These are phyloP conservation scores for Chloromonas sp. DNA, from an alignment of 163 green algal species.

Conservation along the genomic window DNA sequence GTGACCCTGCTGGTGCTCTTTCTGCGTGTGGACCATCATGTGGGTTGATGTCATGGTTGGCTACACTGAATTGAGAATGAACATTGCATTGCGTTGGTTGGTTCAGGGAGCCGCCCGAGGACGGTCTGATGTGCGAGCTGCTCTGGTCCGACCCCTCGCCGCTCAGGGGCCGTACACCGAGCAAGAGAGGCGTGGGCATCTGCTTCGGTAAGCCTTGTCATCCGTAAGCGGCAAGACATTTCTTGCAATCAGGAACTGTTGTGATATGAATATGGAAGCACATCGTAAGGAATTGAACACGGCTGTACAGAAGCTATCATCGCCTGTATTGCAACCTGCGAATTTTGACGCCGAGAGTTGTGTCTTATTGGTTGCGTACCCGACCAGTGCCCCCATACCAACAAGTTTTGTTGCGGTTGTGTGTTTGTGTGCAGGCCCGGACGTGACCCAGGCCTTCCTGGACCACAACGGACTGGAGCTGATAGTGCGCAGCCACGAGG, in stretches of 20 bases:
- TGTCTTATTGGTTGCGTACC: background rate
- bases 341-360: background rate
- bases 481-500: slow-evolving; percentile 83
- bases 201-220: slow-evolving; percentile 53
- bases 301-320: background rate
- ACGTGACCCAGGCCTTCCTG: slow-evolving; percentile 87
- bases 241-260: background rate
- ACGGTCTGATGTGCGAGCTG: slow-evolving; percentile 94
- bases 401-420: background rate
- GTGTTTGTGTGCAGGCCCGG: slow-evolving; percentile 30
- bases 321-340: background rate
- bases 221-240: background rate
- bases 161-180: slow-evolving; percentile 60
- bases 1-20: no score
- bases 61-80: background rate
- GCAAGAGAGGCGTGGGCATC: slow-evolving; percentile 86
- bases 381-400: background rate
- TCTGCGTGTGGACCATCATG: background rate
- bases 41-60: background rate
- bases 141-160: slow-evolving; percentile 91
- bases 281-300: background rate
- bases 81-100: background rate
- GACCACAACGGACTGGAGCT: slow-evolving; percentile 84
- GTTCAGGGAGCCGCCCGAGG: slow-evolving; percentile 85
- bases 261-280: background rate